Conservation (phyloP, 1,284 basidiomycete genomes). For the Ganoderma leucocontextum region DNA sequence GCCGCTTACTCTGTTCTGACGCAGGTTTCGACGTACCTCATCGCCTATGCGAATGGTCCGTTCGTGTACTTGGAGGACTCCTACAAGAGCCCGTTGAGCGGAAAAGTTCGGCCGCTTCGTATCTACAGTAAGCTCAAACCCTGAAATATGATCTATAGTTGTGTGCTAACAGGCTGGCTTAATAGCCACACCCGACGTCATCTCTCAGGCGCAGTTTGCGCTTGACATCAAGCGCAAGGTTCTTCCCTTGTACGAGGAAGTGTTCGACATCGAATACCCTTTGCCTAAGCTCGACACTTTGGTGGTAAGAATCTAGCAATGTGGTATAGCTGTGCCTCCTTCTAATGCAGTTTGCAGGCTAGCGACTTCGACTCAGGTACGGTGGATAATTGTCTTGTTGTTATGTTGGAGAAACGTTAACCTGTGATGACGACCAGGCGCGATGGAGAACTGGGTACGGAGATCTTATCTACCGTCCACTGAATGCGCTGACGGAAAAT, state of each 20-base stretch:
- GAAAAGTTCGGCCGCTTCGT: slow-evolving; percentile 83
- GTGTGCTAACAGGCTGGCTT: background rate
- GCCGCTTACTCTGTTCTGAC: background rate
- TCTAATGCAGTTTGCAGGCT: slow-evolving; percentile 49
- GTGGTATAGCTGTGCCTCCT: background rate
- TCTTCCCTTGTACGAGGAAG: slow-evolving; percentile 92
- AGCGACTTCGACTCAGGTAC: slow-evolving; percentile 88
- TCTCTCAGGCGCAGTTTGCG: slow-evolving; percentile 84
- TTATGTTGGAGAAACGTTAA: background rate
- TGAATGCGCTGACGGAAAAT: background rate
- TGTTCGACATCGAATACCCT: slow-evolving; percentile 92
- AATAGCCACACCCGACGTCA: slow-evolving; percentile 85
- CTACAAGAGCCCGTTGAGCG: slow-evolving; percentile 85
- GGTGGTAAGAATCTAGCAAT: slow-evolving; percentile 54
- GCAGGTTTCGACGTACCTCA: slow-evolving; percentile 89
- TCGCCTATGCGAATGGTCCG: slow-evolving; percentile 90
- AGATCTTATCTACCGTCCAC: background rate
- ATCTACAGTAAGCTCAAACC: slow-evolving; percentile 70
- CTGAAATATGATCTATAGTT: no score
- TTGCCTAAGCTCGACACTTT: slow-evolving; percentile 94
- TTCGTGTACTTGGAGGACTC: slow-evolving; percentile 81
- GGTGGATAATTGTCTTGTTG: slow-evolving; percentile 8
- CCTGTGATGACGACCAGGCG: slow-evolving; percentile 51
- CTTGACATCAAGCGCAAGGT: slow-evolving; percentile 91
- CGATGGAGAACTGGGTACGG: slow-evolving; percentile 92